phyloP scores from a whole-genome alignment of 441 rosid genomes.

The Breynia disticha region DNA sequence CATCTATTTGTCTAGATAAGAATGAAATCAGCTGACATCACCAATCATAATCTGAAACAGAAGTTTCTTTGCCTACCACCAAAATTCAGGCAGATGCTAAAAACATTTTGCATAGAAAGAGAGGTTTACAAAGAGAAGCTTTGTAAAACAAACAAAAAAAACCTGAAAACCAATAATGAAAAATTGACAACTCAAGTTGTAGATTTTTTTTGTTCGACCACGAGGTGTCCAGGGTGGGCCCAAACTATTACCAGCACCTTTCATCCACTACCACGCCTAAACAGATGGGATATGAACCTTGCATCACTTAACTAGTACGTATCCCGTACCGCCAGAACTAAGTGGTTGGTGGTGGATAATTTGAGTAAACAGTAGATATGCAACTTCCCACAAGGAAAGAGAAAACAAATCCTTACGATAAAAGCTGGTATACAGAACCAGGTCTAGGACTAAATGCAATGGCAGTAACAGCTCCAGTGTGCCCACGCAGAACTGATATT shows the following conservation, averaged over 20 bases:
- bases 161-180: not conserved
- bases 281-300: too few species aligned
- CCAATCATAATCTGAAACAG: not conserved
- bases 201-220: too few species aligned
- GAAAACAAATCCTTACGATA: slow-evolving; percentile 70
- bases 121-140: not conserved
- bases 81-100: too few species aligned
- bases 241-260: too few species aligned
- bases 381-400: not conserved
- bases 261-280: too few species aligned
- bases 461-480: slow-evolving; percentile 95
- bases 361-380: not conserved
- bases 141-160: not conserved
- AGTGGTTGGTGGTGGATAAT: too few species aligned
- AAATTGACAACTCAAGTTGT: not conserved
- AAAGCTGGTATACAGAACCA: slow-evolving; percentile 74
- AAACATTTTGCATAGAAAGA: not conserved
- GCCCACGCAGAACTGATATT: slow-evolving; percentile 88
- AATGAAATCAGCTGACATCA: not conserved
- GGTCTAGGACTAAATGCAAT: slow-evolving; percentile 98
- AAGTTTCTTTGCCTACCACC: not conserved
- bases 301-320: too few species aligned
- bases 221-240: too few species aligned
- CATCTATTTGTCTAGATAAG: not conserved
- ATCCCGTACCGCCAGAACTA: too few species aligned